These are phyloP conservation scores for Ambrosia hybrid DNA, from an alignment of 140 eudicot genomes.

Conservation along the genomic window DNA sequence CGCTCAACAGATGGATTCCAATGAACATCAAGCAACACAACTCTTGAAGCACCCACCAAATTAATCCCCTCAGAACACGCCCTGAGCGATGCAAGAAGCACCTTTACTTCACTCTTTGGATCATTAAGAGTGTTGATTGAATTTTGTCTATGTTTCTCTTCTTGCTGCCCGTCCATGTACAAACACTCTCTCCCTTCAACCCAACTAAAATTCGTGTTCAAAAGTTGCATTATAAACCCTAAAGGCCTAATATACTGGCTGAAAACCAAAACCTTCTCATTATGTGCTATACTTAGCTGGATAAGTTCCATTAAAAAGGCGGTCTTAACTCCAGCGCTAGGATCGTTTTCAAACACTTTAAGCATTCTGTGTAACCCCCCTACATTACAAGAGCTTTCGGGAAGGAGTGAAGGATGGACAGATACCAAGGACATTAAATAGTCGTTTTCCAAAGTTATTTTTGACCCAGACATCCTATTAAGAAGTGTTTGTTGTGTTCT, in stretches of 20 bases:
- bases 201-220: constrained; percentile 49
- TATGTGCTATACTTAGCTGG: constrained; percentile 29
- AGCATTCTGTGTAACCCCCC: constrained; percentile 24
- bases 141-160: constrained; percentile 44
- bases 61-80: constrained; percentile 79
- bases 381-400: neutral
- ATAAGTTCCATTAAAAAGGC: constrained; percentile 58
- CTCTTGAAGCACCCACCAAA: constrained; percentile 81
- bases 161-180: constrained; percentile 59
- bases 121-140: constrained; percentile 50
- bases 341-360: constrained; percentile 20
- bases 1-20: constrained; percentile 77
- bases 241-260: constrained; percentile 55
- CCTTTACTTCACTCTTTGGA: constrained; percentile 42
- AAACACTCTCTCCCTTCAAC: constrained; percentile 48
- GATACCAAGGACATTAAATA: constrained; percentile 33
- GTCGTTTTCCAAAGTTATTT: constrained; percentile 21
- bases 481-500: constrained; percentile 44
- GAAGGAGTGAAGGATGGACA: constrained; percentile 37
- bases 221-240: constrained; percentile 36
- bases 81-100: constrained; percentile 62
- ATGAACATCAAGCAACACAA: constrained; percentile 66
- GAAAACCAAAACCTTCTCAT: constrained; percentile 69
- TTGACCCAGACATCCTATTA: constrained; percentile 18
- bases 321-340: constrained; percentile 61